Percentiles rank a stretch among this genome's conserved stretches.
These are phyloP conservation scores for Teratosphaeria nubilosa DNA, from an alignment of 2,329 filamentous ascomycete species.

Conservation along the genomic window DNA sequence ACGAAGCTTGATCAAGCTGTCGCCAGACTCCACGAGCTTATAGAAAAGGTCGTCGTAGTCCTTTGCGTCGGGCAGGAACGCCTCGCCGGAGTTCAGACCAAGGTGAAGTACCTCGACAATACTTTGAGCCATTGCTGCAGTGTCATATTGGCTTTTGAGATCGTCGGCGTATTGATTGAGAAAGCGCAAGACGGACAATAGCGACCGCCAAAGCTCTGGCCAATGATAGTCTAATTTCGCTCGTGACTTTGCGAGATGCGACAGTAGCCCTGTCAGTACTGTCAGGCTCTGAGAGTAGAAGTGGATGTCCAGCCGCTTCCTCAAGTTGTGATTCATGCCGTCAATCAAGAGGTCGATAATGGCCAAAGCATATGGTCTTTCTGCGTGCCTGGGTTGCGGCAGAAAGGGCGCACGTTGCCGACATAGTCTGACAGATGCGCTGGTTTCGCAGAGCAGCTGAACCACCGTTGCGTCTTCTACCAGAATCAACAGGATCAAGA, in stretches of 20 bases:
- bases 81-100: constrained; percentile 75
- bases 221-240: constrained; percentile 83
- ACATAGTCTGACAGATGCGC: constrained; percentile 68
- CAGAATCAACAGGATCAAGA: constrained; percentile 76
- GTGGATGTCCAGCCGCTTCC: constrained; percentile 70
- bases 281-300: constrained; percentile 62
- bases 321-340: constrained; percentile 86
- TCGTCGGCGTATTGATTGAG: constrained; percentile 77
- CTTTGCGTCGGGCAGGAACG: constrained; percentile 76
- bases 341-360: constrained; percentile 84
- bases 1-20: constrained; percentile 71
- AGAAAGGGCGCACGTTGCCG: constrained; percentile 81
- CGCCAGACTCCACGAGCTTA: constrained; percentile 88
- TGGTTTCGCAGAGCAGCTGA: constrained; percentile 74
- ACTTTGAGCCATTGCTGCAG: constrained; percentile 63
- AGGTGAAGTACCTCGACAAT: constrained; percentile 77
- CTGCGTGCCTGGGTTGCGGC: constrained; percentile 55
- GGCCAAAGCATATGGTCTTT: constrained; percentile 63
- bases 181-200: constrained; percentile 82
- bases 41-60: constrained; percentile 97
- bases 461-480: constrained; percentile 75
- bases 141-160: constrained; percentile 56
- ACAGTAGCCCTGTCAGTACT: constrained; percentile 71
- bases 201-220: constrained; percentile 84
- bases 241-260: constrained; percentile 71